Base-by-base conservation (phyloP, 2,329 filamentous ascomycete species). In the Huntiella omanensis region DNA sequence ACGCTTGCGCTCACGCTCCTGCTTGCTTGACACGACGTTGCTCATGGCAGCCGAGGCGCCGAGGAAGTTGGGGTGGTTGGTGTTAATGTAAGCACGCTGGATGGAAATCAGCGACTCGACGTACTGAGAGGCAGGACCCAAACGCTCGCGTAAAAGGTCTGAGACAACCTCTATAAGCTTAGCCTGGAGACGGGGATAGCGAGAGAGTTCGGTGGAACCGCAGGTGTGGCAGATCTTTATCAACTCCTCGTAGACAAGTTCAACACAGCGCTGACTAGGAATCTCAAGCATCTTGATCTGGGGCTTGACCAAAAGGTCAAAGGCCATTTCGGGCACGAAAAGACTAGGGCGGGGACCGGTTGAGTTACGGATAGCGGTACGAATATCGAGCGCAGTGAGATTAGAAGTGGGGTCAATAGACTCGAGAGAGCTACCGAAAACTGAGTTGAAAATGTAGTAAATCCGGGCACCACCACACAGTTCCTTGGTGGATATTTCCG, bases 171-270 rank as follows among this genome's bases (percentile, higher is more conserved):
- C 91, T 52, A 98, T 98, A 38, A 98, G 77, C 64, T 96, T 96
- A 45, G 80, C 91, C 64, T 98, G 91, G 45, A 98, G 69, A 51
- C 91, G 77, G 10, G 91, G 91, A 61, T 88, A 98, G 52, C 91
- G 75, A 45, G 84, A 82, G 15, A 98, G 75, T 61, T 98, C 91
- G 12, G 83, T 92, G 2, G 86, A 95, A 51, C 91, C 91, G 63
- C 91, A 98, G 1, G 91, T 98, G 60, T 98, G 91, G 64, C 91
- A 95, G 54, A 98, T 96, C 65, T 98, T 98, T 67, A 98, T 98
- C 39, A 98, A 71, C 62, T 98, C 91, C 60, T 98, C 91, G 60
- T 98, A 98, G 2, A 98, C 91, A 46, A 98, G 74, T 63, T 98
- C 91, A 43, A 98, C 91, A 57, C 91, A 98, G 55, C 91, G 79